Percentiles rank a stretch among this genome's conserved stretches.
These are phyloP conservation scores for Rhododendron griersonianum DNA, from an alignment of 148 eudicot species.

Conservation along the genomic window DNA sequence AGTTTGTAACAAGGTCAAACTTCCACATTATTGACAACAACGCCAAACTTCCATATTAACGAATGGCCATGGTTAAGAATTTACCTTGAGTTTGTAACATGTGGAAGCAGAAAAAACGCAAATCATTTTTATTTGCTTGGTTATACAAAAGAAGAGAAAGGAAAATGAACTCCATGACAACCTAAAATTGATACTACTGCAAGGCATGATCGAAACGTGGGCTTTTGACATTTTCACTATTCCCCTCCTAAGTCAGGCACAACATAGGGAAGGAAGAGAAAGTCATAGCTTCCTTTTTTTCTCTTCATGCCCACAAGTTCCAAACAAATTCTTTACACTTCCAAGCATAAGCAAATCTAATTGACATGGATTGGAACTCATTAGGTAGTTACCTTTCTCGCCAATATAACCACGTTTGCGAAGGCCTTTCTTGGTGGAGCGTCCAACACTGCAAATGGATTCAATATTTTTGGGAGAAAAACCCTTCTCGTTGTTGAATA, in stretches of 20 bases:
- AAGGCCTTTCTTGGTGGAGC: slow-evolving; percentile 66
- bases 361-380: not conserved
- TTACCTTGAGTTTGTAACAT: not conserved
- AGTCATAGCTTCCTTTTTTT: not conserved
- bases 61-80: not conserved
- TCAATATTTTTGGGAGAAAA: slow-evolving; percentile 54
- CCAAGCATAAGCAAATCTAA: not conserved
- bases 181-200: not conserved
- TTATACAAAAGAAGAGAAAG: not conserved
- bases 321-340: not conserved
- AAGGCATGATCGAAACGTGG: not conserved
- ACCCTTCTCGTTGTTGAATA: slow-evolving; percentile 67
- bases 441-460: slow-evolving; percentile 62
- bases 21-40: not conserved
- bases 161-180: not conserved
- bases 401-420: slow-evolving; percentile 34
- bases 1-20: not conserved
- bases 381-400: not conserved
- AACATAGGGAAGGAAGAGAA: not conserved
- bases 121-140: not conserved
- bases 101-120: not conserved
- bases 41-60: not conserved
- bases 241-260: not conserved
- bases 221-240: not conserved
- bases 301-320: not conserved